phyloP scores from a whole-genome alignment of 768 basidiomycete genomes.

The Neoboletus brunneissimus region DNA sequence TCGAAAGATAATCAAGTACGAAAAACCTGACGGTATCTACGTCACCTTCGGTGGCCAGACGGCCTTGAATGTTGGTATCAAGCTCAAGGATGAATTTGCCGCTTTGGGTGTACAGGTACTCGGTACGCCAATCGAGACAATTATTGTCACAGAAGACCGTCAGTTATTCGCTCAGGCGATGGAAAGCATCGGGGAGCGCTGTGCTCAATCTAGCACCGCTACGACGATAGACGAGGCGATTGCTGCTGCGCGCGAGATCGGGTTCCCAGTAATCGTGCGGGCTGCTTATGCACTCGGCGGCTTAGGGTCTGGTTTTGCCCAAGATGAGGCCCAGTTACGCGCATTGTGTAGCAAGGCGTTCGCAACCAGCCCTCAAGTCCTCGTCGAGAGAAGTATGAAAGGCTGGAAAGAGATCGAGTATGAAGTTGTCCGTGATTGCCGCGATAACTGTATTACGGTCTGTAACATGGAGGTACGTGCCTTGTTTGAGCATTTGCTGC shows the following conservation, averaged over 20 bases:
- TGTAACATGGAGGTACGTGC: conserved; percentile 99
- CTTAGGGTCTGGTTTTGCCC: conserved; percentile 94
- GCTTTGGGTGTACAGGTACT: conserved; percentile 88
- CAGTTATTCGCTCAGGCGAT: conserved; percentile 93
- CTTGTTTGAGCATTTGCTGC: neutral
- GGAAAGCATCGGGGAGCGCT: conserved; percentile 94
- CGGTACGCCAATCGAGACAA: conserved; percentile 95
- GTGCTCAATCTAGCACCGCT: conserved; percentile 86
- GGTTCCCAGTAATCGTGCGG: conserved; percentile 94
- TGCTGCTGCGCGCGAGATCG: conserved; percentile 77
- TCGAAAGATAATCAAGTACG: conserved; percentile 96
- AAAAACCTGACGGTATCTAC: conserved; percentile 98
- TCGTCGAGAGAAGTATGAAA: conserved; percentile 99
- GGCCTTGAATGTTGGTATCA: conserved; percentile 93
- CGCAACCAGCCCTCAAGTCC: conserved; percentile 94
- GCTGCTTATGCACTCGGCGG: conserved; percentile 97
- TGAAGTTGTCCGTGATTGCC: conserved; percentile 95
- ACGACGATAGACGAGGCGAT: conserved; percentile 84
- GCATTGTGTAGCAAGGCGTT: conserved; percentile 93
- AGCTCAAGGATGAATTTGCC: conserved; percentile 95
- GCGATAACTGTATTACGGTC: conserved; percentile 98
- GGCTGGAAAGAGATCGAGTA: conserved; percentile 99
- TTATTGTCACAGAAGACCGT: conserved; percentile 96
- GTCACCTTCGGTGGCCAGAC: conserved; percentile 99
- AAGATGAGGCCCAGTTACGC: conserved; percentile 84